Evolutionary conservation across 805 yeast genomes (phyloP).

Genomic region (Wickerhamomyces alni): DNA sequence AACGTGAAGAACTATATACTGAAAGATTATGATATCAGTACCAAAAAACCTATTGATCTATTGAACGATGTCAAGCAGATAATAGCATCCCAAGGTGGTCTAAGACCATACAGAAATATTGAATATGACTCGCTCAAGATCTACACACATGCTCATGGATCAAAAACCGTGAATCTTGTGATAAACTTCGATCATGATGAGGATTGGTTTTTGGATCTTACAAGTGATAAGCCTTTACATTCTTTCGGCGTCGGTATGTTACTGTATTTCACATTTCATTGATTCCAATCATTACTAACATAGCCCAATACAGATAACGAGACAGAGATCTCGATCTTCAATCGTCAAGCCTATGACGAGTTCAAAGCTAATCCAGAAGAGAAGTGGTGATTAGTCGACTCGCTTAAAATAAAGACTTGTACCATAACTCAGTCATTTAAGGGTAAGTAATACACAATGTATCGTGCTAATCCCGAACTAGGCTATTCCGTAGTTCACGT

Average conservation of each 20-base stretch:
- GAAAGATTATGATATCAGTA: slow-evolving; percentile 62
- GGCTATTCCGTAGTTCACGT: too few relatives aligned
- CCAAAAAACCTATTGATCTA: slow-evolving; percentile 59
- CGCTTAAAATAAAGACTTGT: too few relatives aligned
- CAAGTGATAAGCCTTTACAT: slow-evolving; percentile 30
- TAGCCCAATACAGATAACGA: slow-evolving; percentile 53
- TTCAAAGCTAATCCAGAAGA: slow-evolving; percentile 84
- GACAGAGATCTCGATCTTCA: slow-evolving; percentile 85
- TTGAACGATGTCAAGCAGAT: slow-evolving; percentile 42
- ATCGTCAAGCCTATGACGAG: slow-evolving; percentile 53
- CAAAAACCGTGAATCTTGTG: slow-evolving; percentile 88
- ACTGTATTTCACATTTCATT: neutral
- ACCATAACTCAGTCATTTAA: too few relatives aligned
- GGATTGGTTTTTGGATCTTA: slow-evolving; percentile 54
- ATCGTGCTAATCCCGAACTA: too few relatives aligned
- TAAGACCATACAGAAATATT: slow-evolving; percentile 79
- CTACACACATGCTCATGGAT: slow-evolving; percentile 91
- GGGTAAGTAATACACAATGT: too few relatives aligned
- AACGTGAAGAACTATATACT: slow-evolving; percentile 76
- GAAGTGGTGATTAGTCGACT: slow-evolving; percentile 67
- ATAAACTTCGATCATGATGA: slow-evolving; percentile 84
- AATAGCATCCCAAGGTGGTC: slow-evolving; percentile 54
- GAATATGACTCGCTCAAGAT: slow-evolving; percentile 72
- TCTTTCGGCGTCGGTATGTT: slow-evolving; percentile 30
- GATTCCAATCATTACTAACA: neutral